Conservation (phyloP, 2,329 filamentous ascomycete genomes). For the Truncatella angustata region DNA sequence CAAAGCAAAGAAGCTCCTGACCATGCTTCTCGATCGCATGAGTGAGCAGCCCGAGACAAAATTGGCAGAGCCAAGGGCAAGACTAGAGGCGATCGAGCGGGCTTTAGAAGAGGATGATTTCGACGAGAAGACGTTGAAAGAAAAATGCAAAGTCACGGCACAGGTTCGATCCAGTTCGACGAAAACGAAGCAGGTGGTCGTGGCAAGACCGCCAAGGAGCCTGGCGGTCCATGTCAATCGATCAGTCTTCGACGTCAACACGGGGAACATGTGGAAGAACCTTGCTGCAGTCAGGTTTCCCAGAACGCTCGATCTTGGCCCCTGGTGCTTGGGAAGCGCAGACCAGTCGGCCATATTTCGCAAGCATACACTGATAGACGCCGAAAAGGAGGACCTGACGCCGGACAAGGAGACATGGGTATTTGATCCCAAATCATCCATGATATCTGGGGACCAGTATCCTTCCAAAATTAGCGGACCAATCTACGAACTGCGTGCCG, state of each 20-base stretch:
- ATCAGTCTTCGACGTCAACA: constrained; percentile 83
- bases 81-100: constrained; percentile 64
- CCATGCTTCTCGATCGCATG: constrained; percentile 42
- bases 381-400: constrained; percentile 23
- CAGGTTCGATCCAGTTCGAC: constrained; percentile 72
- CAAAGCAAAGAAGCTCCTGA: constrained; percentile 47
- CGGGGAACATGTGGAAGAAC: constrained; percentile 81
- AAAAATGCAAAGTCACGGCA: constrained; percentile 64
- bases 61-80: constrained; percentile 48
- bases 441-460: constrained; percentile 60
- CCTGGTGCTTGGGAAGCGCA: constrained; percentile 77
- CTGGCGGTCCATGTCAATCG: constrained; percentile 87
- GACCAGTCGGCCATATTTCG: constrained; percentile 17
- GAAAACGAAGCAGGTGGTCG: constrained; percentile 85
- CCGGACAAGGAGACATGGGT: constrained; percentile 64
- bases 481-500: constrained; percentile 76
- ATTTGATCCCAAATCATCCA: constrained; percentile 65
- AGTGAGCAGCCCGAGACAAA: constrained; percentile 42
- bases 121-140: constrained; percentile 62
- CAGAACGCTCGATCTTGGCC: constrained; percentile 67
- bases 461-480: constrained; percentile 54
- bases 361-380: constrained; percentile 17
- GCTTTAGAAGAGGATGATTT: constrained; percentile 81
- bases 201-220: constrained; percentile 78
- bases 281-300: constrained; percentile 77